Base-by-base conservation (phyloP, 129 eudicot genomes). In the Silybum marianum region DNA sequence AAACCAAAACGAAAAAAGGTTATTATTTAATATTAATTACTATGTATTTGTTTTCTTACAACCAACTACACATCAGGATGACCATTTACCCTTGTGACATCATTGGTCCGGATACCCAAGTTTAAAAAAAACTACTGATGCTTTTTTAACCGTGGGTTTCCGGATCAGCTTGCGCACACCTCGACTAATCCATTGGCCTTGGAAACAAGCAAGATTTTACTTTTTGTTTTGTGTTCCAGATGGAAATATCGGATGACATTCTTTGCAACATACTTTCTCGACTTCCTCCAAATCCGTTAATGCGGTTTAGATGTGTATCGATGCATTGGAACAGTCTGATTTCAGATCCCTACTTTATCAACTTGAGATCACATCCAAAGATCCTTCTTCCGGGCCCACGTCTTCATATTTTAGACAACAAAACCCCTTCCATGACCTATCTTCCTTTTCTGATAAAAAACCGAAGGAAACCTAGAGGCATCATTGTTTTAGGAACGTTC, bases 321-420 rank as follows among this genome's bases (percentile, higher is more conserved):
- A 73, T 23, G 32, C 83, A 80, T 21, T 71, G 83, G 83, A 80
- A 80, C n/a, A 58, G 62, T 80, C 19, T 80, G 36, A 60, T 80
- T 34, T 80, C 83, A 36, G 78, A 80, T 54, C 72, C 72, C 0
- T 23, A 36, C 25, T 60, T 80, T 38, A 62, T 60, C 72, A 80
- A 72, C 65, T 25, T 65, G 28, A 72, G 73, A 72, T 62, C 78
- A 19, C 71, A 66, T 80, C 73, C 77, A 80, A 80, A 14, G 80
- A 42, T 74, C 44, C 36, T 81, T 73, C 7, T 80, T n/a, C 21
- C 72, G 1, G n/a, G 4, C 39, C 0, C 25, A 19, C 42, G 1
- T 51, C 21, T 51, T 40, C 69, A 21, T 39, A 42, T 4, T 12
- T 28, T 62, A 5, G 78, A 40, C 18, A 58, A 36, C 18, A 30